Evolutionary conservation across 2,329 filamentous ascomycete species (phyloP).

Genomic region (Apiospora sp.): DNA sequence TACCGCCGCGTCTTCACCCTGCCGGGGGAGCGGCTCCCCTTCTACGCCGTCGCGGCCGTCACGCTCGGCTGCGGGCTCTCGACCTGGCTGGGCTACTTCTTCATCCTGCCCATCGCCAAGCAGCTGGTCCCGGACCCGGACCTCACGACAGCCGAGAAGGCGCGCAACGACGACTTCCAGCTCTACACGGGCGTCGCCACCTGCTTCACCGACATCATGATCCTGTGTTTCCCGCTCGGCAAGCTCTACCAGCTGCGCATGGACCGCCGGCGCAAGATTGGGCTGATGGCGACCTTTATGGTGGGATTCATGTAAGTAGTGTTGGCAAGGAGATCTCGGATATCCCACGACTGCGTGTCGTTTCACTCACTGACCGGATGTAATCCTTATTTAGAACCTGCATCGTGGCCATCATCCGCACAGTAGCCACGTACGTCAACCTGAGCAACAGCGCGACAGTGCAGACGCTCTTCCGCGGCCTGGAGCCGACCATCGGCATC

Average conservation of each 20-base stretch:
- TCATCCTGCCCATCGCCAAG: neutral
- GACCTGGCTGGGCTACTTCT: neutral
- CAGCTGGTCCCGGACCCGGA: neutral
- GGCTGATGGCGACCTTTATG: conserved; percentile 6
- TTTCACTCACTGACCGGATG: neutral
- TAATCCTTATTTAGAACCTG: neutral
- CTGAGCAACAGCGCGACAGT: conserved; percentile 14
- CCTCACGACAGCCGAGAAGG: neutral
- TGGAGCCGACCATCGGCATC: neutral
- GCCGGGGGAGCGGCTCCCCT: conserved; percentile 1
- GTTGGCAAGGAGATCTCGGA: neutral
- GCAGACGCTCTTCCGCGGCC: neutral
- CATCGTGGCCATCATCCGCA: conserved; percentile 18
- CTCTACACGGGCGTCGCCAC: conserved; percentile 17
- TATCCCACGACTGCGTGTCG: neutral
- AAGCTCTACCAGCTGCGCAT: conserved; percentile 4
- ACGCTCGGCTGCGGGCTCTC: conserved; percentile 12
- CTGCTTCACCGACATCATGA: neutral
- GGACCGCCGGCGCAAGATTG: conserved; percentile 2
- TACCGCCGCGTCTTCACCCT: conserved; percentile 11
- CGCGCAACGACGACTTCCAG: neutral
- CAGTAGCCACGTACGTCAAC: conserved; percentile 1
- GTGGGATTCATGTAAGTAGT: neutral
- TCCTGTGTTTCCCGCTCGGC: neutral
- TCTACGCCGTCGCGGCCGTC: neutral